Evolutionary conservation across 2,329 filamentous ascomycete species (phyloP).

Genomic region (Fusarium ambrosium): DNA sequence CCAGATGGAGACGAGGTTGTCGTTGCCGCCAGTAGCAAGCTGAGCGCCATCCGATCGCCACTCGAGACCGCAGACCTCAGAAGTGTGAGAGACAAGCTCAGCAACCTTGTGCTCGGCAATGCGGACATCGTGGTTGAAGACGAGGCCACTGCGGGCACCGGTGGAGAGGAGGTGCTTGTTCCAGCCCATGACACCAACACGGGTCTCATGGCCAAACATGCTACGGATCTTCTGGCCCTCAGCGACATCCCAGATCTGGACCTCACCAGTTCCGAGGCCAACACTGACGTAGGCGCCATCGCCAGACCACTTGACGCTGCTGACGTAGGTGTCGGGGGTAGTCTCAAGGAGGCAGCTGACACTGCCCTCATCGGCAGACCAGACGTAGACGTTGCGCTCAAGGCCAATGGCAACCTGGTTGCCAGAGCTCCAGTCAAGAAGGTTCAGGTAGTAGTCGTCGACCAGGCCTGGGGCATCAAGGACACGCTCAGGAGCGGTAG

Average conservation of each 20-base stretch:
- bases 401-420: slow-evolving; percentile 99
- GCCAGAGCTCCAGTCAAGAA: slow-evolving; percentile 96
- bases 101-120: slow-evolving; percentile 98
- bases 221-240: slow-evolving; percentile 95
- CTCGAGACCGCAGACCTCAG: slow-evolving; percentile 97
- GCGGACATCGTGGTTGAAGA: slow-evolving; percentile 99
- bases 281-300: slow-evolving; percentile 97
- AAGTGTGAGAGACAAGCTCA: slow-evolving; percentile 96
- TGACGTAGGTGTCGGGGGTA: slow-evolving; percentile 91
- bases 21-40: slow-evolving; percentile 96
- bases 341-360: slow-evolving; percentile 93
- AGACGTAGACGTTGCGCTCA: slow-evolving; percentile 97
- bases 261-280: slow-evolving; percentile 93
- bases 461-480: slow-evolving; percentile 95
- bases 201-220: slow-evolving; percentile 98
- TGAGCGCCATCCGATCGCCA: slow-evolving; percentile 97
- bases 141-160: slow-evolving; percentile 91
- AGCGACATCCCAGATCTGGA: slow-evolving; percentile 99
- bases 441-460: slow-evolving; percentile 99
- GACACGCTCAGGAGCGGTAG: slow-evolving; percentile 95
- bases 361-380: slow-evolving; percentile 94
- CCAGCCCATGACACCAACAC: slow-evolving; percentile 98
- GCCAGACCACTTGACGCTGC: slow-evolving; percentile 98
- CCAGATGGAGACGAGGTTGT: slow-evolving; percentile 99
- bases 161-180: slow-evolving; percentile 98